Base-by-base conservation (phyloP, 108 stramenopile species). In the Licmophora abbreviata region DNA sequence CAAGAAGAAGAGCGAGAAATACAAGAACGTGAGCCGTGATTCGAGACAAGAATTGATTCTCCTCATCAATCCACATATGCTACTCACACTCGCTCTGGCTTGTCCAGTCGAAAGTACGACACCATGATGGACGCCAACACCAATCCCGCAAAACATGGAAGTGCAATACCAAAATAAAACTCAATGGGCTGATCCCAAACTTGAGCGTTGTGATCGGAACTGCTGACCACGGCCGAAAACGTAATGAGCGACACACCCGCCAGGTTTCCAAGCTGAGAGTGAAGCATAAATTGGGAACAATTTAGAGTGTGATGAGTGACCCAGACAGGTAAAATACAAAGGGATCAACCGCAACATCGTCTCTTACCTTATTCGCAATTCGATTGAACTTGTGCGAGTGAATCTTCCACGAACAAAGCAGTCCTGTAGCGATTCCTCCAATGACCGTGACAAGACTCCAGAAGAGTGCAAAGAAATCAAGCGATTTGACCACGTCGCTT, bases 391-490 rank as follows among this genome's bases (percentile, higher is more conserved):
- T 58, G 27, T 55, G 64, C 10, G 69, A 63, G 23, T 69, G 62
- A 36, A 56, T 44, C 26, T 64, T 48, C 4, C 42, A 41, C 1
- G 41, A 44, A 22, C 54, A 56, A 1, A 56, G 40, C 27, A 80
- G 50, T 36, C 92, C 92, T 0, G 72, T 31, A 17, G 54, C 55
- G 59, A 93, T 89, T 3, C 83, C 92, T 23, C 68, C 68, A 49
- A 88, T 83, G 12, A 93, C 88, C 10, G 88, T 73, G 0, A 71
- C 69, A 29, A 93, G 44, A 6, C 68, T 63, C 26, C 79, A 31
- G 47, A 93, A 80, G n/a, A 93, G 64, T 4, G 76, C 58, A 37
- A 46, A 59, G 77, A 86, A 93, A 56, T 90, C 77, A 17, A 93
- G 45, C 23, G 72, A 68, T 58, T 69, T 53, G 1, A 85, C 73